phyloP scores from a whole-genome alignment of 2,329 filamentous ascomycete species.

The Davidsoniella australis region DNA sequence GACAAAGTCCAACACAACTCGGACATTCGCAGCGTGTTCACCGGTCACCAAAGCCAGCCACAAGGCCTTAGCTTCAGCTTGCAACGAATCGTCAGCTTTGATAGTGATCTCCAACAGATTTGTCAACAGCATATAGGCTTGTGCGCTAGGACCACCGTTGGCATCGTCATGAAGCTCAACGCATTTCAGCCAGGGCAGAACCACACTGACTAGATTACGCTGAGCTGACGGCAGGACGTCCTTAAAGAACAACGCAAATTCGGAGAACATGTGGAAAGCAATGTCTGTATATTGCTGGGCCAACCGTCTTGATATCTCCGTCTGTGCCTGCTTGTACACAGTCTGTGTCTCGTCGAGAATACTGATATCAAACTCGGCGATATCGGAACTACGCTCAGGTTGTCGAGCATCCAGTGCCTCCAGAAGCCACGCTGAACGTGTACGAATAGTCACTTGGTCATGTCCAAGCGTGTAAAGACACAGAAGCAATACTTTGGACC shows the following conservation, averaged over 20 bases:
- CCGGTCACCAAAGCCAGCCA: constrained; percentile 95
- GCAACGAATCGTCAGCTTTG: constrained; percentile 44
- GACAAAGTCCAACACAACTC: constrained; percentile 88
- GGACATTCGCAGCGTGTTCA: constrained; percentile 82
- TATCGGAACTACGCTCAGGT: constrained; percentile 58
- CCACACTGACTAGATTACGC: constrained; percentile 82
- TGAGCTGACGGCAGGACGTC: constrained; percentile 68
- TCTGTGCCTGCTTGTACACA: constrained; percentile 93
- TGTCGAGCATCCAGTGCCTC: constrained; percentile 70
- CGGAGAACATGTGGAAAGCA: constrained; percentile 87
- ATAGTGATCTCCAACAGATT: constrained; percentile 96
- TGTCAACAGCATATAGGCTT: constrained; percentile 85
- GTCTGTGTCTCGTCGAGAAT: constrained; percentile 97
- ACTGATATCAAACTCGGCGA: constrained; percentile 95
- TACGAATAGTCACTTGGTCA: constrained; percentile 73
- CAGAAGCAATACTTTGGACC: constrained; percentile 79
- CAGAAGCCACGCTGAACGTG: constrained; percentile 69
- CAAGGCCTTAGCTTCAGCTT: constrained; percentile 92
- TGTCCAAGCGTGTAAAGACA: constrained; percentile 88
- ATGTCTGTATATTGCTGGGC: constrained; percentile 77
- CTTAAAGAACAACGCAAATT: constrained; percentile 88
- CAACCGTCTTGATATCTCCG: constrained; percentile 83
- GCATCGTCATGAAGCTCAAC: constrained; percentile 86
- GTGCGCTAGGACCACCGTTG: constrained; percentile 74
- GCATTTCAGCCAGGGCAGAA: constrained; percentile 89